Evolutionary conservation across 768 basidiomycete species (phyloP), one percentile per base, ranked within the genome.

Genomic region (Crepidotus variabilis): DNA sequence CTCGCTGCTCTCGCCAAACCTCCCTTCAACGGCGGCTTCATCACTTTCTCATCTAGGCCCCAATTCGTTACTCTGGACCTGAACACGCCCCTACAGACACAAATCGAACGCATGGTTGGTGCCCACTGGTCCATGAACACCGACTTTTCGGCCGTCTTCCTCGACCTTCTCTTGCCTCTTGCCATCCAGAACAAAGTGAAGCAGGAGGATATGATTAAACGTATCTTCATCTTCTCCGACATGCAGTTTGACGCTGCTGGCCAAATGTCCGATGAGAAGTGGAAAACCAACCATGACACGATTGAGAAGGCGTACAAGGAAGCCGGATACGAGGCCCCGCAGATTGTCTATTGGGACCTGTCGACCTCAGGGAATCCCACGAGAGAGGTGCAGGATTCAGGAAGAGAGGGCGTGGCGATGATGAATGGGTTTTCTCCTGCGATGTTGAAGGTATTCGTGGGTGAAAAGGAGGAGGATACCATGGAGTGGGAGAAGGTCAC

Each of bases 331-430:
- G 81, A 86, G 57, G 67, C 90, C 23, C 89, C 88, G 16, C 77
- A 90, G 71, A 75, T 91, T 51, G 85, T 90, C 34, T 90, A 80
- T 66, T 90, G 88, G 88, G 76, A 90, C 65, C 67, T 90, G 65
- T 67, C 68, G 2, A 60, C 57, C 0, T 55, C 65, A 1, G 54
- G 52, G 47, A 76, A 77, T 48, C 70, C 70, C 8, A 62, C 50
- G 54, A 71, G 65, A n/a, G 66, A 71, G 32, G 85, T 86, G 46
- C 83, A 82, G 23, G 71, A 72, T 49, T 75, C 72, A 18, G 78
- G 84, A 32, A 69, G 72, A 64, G 73, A 78, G 66, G 88, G 88
- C 0, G 87, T 88, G 33, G 85, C 85, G 49, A 69, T 89, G 65
- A 71, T 90, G 72, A 86, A 78, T 63, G 89, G 88, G 50, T 89